These are phyloP conservation scores for Hyaloperonospora brassicae DNA, from an alignment of 352 stramenopile genomes.

Conservation along the genomic window DNA sequence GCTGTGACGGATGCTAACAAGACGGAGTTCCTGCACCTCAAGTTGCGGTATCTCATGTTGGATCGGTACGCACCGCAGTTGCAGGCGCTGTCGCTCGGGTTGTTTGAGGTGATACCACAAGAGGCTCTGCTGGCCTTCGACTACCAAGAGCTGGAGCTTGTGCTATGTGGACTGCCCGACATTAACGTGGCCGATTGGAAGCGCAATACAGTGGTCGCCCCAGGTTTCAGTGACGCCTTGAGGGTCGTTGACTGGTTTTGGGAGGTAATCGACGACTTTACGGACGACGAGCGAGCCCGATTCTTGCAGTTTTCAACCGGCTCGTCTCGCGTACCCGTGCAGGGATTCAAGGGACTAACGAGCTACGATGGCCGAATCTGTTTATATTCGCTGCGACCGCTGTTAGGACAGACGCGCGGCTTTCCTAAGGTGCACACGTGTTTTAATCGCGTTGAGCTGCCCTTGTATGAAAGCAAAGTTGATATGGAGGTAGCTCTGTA, in stretches of 20 bases:
- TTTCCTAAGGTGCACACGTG: conserved; percentile 79
- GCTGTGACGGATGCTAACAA: conserved; percentile 94
- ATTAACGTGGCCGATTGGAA: conserved; percentile 89
- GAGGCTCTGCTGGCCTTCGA: conserved; percentile 96
- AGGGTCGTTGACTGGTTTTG: conserved; percentile 69
- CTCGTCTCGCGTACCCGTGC: conserved; percentile 76
- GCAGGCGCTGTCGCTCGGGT: conserved; percentile 77
- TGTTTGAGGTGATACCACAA: conserved; percentile 96
- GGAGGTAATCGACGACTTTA: conserved; percentile 49
- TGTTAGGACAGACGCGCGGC: conserved; percentile 49
- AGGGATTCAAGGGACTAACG: conserved; percentile 74
- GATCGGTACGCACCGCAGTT: conserved; percentile 89
- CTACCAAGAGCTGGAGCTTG: conserved; percentile 93
- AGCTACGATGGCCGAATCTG: conserved; percentile 82
- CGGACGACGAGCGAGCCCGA: conserved; percentile 63
- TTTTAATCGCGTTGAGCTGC: conserved; percentile 79
- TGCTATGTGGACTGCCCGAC: conserved; percentile 71
- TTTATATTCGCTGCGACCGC: conserved; percentile 51
- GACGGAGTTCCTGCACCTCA: conserved; percentile 89
- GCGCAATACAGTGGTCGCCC: conserved; percentile 53
- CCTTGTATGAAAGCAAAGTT: conserved; percentile 71
- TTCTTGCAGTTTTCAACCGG: conserved; percentile 85
- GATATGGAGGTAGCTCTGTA: conserved; percentile 93
- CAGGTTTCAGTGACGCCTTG: conserved; percentile 38
- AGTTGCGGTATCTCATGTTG: conserved; percentile 93